Conservation (phyloP, 2,329 filamentous ascomycete genomes). For the Stachybotrys echinatus region DNA sequence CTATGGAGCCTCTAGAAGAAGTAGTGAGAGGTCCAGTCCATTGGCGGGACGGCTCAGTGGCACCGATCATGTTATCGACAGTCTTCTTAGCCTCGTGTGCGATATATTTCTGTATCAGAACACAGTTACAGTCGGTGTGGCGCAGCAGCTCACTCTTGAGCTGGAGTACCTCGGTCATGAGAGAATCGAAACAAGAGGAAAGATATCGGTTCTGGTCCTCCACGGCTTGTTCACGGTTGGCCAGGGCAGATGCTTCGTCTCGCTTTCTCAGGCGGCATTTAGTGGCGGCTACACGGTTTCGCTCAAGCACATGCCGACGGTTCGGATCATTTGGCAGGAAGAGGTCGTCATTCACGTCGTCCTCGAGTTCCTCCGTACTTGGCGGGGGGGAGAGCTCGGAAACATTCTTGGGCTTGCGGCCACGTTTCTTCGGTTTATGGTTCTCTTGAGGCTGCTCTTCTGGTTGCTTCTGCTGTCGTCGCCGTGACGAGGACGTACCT, state of each 20-base stretch:
- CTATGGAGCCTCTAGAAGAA: neutral
- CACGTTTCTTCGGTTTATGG: slow-evolving; percentile 16
- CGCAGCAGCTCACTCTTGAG: slow-evolving; percentile 22
- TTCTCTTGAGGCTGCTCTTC: neutral
- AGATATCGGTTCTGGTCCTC: slow-evolving; percentile 24
- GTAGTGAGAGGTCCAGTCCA: neutral
- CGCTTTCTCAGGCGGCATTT: slow-evolving; percentile 25
- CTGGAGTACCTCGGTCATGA: slow-evolving; percentile 21
- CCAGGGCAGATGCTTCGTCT: slow-evolving; percentile 22
- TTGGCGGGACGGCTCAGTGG: neutral
- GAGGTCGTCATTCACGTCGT: slow-evolving; percentile 11
- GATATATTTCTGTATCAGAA: slow-evolving; percentile 24
- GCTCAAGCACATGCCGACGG: slow-evolving; percentile 20
- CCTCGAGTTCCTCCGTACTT: slow-evolving; percentile 5
- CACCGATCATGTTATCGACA: slow-evolving; percentile 14
- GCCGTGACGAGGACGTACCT: too few species aligned
- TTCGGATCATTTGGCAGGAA: slow-evolving; percentile 15
- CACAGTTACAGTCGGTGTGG: slow-evolving; percentile 23
- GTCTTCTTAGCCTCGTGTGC: slow-evolving; percentile 22
- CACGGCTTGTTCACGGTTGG: slow-evolving; percentile 18
- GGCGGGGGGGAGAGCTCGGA: neutral
- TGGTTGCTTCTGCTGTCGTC: neutral
- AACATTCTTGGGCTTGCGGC: slow-evolving; percentile 16
- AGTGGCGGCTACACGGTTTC: slow-evolving; percentile 24
- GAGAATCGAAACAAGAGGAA: slow-evolving; percentile 15